Evolutionary conservation across 2,329 filamentous ascomycete species (phyloP), one percentile per base, ranked within the genome.

Genomic region (Pezicula radicicola): DNA sequence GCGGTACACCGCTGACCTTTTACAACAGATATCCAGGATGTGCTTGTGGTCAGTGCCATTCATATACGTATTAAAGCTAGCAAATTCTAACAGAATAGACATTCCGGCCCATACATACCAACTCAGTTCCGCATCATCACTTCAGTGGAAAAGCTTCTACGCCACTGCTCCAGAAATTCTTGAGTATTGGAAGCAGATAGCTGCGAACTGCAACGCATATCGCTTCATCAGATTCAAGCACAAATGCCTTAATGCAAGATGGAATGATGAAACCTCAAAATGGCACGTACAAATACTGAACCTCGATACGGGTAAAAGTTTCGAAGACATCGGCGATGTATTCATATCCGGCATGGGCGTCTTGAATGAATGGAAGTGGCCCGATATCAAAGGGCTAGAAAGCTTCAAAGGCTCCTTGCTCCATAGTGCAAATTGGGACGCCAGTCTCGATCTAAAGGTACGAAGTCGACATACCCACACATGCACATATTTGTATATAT

Each of bases 151-250:
- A 0, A 66, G 78, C 28, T 72, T 78, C 49, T 83, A 81, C 57
- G 43, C 43, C 3, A 15, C 9, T 28, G 25, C 18, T 18, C 77
- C 82, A 59, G 80, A 83, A 61, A 79, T 83, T 25, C 68, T 75
- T 69, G 66, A 67, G 16, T 82, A 83, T 55, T 68, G 84, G 2
- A 71, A 74, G 47, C 63, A 66, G 1, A 68, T 80, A 6, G 78
- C 78, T 2, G 68, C 75, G 55, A 77, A 80, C 52, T 76, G 76
- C 59, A 66, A 73, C 7, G 70, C 83, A 0, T 79, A 78, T 60
- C 72, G 72, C 45, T 75, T 82, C 59, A 76, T 82, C 46, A 73
- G 78, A 2, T 82, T 83, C 68, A 80, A 78, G 59, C 77, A 75
- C 0, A 66, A 67, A 0, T 78, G 82, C 6, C 68, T 78, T 35